Evolutionary conservation across 441 rosid genomes (phyloP).

Genomic region (Capsella rubella): DNA sequence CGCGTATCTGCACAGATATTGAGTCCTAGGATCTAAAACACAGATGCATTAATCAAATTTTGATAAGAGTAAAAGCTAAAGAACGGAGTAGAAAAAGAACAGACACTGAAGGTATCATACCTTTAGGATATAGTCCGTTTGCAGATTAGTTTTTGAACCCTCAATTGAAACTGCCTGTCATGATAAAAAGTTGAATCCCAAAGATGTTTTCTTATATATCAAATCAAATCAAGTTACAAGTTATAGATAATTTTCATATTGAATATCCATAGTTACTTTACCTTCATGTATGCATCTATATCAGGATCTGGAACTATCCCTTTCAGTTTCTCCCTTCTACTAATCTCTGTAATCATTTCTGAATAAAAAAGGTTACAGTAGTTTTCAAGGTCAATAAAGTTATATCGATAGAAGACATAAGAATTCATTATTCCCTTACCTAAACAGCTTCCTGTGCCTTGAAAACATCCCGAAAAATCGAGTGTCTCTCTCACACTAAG

Average conservation of each 20-base stretch:
- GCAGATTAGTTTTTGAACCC: conserved; percentile 59
- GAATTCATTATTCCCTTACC: conserved; percentile 5
- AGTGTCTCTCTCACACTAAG: conserved; percentile 59
- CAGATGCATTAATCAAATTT: background rate
- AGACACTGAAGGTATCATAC: conserved; percentile 38
- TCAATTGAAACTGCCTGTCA: conserved; percentile 64
- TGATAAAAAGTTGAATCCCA: background rate
- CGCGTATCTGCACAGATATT: conserved; percentile 58
- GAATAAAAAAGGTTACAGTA: background rate
- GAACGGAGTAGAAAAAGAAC: background rate
- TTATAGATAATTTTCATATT: background rate
- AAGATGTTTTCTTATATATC: background rate
- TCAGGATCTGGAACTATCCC: conserved; percentile 63
- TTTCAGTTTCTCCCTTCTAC: conserved; percentile 57
- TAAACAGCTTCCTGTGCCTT: conserved; percentile 36
- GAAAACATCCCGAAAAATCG: conserved; percentile 48
- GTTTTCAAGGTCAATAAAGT: conserved; percentile 14
- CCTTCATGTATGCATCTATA: conserved; percentile 78
- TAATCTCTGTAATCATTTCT: conserved; percentile 59
- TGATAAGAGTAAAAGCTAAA: background rate
- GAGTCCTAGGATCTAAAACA: conserved; percentile 66
- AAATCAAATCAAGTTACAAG: background rate
- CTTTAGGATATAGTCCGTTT: conserved; percentile 78
- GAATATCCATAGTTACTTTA: conserved; percentile 14
- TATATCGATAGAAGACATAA: conserved; percentile 23